Evolutionary conservation across 2,329 filamentous ascomycete species (phyloP).

Genomic region (Camptophora hylomeconis): DNA sequence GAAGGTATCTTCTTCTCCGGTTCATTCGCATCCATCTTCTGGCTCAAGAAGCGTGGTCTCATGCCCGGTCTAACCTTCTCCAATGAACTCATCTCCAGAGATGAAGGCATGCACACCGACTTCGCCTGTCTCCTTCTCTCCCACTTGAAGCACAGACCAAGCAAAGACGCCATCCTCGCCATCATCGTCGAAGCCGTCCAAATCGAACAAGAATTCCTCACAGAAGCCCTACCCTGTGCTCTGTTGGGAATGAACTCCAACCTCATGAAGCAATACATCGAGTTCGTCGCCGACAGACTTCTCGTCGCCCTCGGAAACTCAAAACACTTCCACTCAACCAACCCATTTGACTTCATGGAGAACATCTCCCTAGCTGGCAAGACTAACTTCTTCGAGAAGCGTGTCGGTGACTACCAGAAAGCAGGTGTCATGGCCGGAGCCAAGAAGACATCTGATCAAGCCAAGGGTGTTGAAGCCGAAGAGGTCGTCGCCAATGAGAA

Average conservation of each 20-base stretch:
- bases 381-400: constrained; percentile 99
- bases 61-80: constrained; percentile 99
- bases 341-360: constrained; percentile 99
- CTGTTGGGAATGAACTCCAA: constrained; percentile 95
- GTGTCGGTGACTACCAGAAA: constrained; percentile 98
- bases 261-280: constrained; percentile 99
- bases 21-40: constrained; percentile 98
- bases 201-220: constrained; percentile 97
- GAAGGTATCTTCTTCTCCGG: constrained; percentile 99
- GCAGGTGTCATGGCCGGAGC: constrained; percentile 93
- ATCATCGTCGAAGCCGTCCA: constrained; percentile 89
- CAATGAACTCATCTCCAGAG: constrained; percentile 98
- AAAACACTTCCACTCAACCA: constrained; percentile 83
- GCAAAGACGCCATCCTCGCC: constrained; percentile 63
- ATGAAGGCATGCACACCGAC: constrained; percentile 98
- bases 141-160: constrained; percentile 86
- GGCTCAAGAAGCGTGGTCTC: constrained; percentile 98
- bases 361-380: constrained; percentile 97
- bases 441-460: constrained; percentile 55
- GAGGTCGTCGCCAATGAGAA: constrained; percentile 20
- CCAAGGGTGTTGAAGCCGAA: constrained; percentile 34
- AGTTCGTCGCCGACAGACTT: constrained; percentile 95
- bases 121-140: constrained; percentile 96
- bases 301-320: constrained; percentile 85
- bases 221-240: constrained; percentile 81